Base-by-base conservation (phyloP, 129 eudicot genomes). In the Erigeron canadensis region DNA sequence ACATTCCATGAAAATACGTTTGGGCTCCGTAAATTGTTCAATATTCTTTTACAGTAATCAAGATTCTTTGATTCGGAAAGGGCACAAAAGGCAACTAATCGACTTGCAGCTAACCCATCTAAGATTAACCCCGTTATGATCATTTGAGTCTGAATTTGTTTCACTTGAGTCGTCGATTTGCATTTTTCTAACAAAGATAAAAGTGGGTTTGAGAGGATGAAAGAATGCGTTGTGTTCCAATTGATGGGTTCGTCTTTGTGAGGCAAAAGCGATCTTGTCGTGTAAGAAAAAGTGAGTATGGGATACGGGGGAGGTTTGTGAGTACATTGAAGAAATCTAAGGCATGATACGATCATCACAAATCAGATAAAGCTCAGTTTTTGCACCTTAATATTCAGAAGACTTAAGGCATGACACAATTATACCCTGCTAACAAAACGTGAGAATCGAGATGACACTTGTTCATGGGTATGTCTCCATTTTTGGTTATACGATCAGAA, bases 81-180 rank as follows among this genome's bases (percentile, higher is more conserved):
- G 0, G 91, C 90, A 69, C 82, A 84, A 45, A 89, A 89, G 28
- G 91, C 88, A n/a, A 90, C 50, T 45, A 90, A 75, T 1, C 96
- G 91, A 69, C 94, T 87, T n/a, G 91, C 84, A 17, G 95, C 88
- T 9, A 90, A 70, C 62, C 71, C 81, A 18, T 90, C 89, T 44
- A 38, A 63, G 71, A 84, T 41, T 28, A 87, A 75, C 15, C 96
- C 94, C 2, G 95, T 72, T 8, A 73, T 18, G 59, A 72, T 79
- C 95, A 90, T 84, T 60, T 81, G 95, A 51, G 95, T 65, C 42
- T 90, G 96, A 64, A 87, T 79, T 78, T 90, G 91, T 74, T 70
- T 76, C 70, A 90, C 72, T 3, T 90, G 94, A 56, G 71, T 10
- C 77, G 87, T 84, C 56, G 94, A 85, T 71, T 83, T 81, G 86